Evolutionary conservation across 495 filamentous ascomycete species (phyloP).

Genomic region (Daldinia grandis): DNA sequence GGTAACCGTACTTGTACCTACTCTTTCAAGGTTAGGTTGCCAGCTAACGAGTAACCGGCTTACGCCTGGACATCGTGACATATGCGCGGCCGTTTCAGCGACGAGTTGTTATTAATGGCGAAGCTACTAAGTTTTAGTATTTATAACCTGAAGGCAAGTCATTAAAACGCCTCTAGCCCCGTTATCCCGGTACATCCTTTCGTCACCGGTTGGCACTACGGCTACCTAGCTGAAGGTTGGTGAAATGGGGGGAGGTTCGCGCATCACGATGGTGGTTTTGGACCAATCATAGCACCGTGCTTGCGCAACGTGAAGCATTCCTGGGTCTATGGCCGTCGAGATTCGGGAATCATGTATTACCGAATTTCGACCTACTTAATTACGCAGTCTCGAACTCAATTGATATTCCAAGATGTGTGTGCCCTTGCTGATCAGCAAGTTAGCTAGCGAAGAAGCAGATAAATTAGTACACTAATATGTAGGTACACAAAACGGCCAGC

Average conservation of each 20-base stretch:
- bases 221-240: slow-evolving; percentile 33
- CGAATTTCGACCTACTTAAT: slow-evolving; percentile 16
- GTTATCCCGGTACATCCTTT: slow-evolving; percentile 17
- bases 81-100: slow-evolving; percentile 6
- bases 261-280: slow-evolving; percentile 32
- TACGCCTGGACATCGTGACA: slow-evolving; percentile 18
- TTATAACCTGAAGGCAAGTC: slow-evolving; percentile 8
- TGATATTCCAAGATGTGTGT: slow-evolving; percentile 10
- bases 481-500: slow-evolving; percentile 26
- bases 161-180: slow-evolving; percentile 8
- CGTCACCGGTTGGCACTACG: slow-evolving; percentile 24
- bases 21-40: slow-evolving; percentile 2
- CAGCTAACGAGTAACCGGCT: slow-evolving; percentile 24
- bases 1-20: slow-evolving; percentile 20
- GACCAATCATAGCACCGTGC: slow-evolving; percentile 33
- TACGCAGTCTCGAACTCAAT: slow-evolving; percentile 23
- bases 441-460: slow-evolving; percentile 20
- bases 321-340: slow-evolving; percentile 31
- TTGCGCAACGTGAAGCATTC: slow-evolving; percentile 40
- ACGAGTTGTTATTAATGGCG: slow-evolving; percentile 16
- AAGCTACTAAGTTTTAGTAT: slow-evolving; percentile 1
- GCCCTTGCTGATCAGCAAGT: slow-evolving; percentile 4
- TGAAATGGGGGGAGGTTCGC: slow-evolving; percentile 28
- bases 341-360: slow-evolving; percentile 36
- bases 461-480: slow-evolving; percentile 16